Evolutionary conservation across 345 rosid genomes (phyloP).

Genomic region (Noccaea caerulescens): DNA sequence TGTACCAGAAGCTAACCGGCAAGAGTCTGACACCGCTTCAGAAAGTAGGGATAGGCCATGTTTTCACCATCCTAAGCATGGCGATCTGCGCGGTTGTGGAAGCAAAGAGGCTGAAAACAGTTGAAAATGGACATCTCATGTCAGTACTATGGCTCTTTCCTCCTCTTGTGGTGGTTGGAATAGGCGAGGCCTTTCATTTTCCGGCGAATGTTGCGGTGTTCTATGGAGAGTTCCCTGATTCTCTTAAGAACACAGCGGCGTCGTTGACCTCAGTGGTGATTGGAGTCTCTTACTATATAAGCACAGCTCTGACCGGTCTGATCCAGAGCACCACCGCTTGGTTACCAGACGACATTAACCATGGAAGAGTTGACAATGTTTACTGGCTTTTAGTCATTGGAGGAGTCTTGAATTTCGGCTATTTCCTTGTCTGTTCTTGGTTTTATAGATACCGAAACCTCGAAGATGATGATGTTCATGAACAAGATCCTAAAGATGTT

Average conservation of each 20-base stretch:
- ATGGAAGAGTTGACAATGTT: conserved; percentile 54
- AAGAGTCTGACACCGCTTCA: conserved; percentile 44
- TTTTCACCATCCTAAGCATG: conserved; percentile 46
- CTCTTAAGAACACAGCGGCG: conserved; percentile 51
- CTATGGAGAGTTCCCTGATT: conserved; percentile 54
- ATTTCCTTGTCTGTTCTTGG: conserved; percentile 47
- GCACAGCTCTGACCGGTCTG: conserved; percentile 48
- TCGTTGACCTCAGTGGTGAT: conserved; percentile 51
- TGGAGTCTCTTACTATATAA: conserved; percentile 50
- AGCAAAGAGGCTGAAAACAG: conserved; percentile 47
- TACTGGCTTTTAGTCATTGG: conserved; percentile 49
- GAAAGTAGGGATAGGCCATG: conserved; percentile 54
- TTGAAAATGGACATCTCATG: conserved; percentile 44
- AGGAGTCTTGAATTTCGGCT: conserved; percentile 49
- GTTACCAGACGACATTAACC: conserved; percentile 57
- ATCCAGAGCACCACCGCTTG: conserved; percentile 48
- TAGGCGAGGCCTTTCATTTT: conserved; percentile 57
- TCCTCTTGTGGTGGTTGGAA: conserved; percentile 48
- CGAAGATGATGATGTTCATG: conserved; percentile 19
- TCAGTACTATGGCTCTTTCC: conserved; percentile 55
- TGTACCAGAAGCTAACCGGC: conserved; percentile 45
- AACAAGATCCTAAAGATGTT: conserved; percentile 1
- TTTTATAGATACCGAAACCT: conserved; percentile 42
- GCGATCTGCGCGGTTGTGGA: conserved; percentile 47
- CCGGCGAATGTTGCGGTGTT: conserved; percentile 56